phyloP scores from a whole-genome alignment of 2,329 filamentous ascomycete genomes.

The Epichloe bromicola region DNA sequence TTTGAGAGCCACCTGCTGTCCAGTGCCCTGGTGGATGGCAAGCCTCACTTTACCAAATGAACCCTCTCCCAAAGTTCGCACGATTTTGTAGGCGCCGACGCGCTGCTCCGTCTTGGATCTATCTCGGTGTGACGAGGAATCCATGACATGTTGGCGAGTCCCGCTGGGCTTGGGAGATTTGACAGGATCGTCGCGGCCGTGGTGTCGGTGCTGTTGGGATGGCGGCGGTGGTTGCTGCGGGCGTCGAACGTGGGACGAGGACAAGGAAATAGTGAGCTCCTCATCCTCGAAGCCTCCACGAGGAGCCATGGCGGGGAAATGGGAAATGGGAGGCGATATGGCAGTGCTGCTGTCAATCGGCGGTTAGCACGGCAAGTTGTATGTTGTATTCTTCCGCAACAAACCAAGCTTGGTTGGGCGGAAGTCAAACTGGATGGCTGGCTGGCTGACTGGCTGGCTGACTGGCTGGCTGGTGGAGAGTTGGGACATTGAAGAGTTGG shows the following conservation, averaged over 20 bases:
- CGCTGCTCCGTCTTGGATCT: conserved; percentile 61
- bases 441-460: background rate
- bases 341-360: background rate
- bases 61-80: conserved; percentile 85
- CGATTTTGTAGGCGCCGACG: conserved; percentile 81
- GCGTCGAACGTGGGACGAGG: conserved; percentile 50
- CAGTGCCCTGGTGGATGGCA: conserved; percentile 80
- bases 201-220: conserved; percentile 13
- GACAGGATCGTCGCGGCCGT: conserved; percentile 10
- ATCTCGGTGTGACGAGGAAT: conserved; percentile 21
- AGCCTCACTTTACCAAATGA: conserved; percentile 99
- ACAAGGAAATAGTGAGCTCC: conserved; percentile 68
- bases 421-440: background rate
- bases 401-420: background rate
- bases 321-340: background rate
- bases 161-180: conserved; percentile 13
- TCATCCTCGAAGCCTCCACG: conserved; percentile 59
- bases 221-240: conserved; percentile 18
- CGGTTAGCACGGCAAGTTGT: background rate
- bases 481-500: background rate
- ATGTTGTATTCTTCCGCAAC: background rate
- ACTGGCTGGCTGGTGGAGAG: background rate
- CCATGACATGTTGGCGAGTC: conserved; percentile 22
- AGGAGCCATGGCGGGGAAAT: conserved; percentile 30
- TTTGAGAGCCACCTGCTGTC: conserved; percentile 93